Evolutionary conservation across 768 basidiomycete genomes (phyloP).

Genomic region (Naematelia aurantialba): DNA sequence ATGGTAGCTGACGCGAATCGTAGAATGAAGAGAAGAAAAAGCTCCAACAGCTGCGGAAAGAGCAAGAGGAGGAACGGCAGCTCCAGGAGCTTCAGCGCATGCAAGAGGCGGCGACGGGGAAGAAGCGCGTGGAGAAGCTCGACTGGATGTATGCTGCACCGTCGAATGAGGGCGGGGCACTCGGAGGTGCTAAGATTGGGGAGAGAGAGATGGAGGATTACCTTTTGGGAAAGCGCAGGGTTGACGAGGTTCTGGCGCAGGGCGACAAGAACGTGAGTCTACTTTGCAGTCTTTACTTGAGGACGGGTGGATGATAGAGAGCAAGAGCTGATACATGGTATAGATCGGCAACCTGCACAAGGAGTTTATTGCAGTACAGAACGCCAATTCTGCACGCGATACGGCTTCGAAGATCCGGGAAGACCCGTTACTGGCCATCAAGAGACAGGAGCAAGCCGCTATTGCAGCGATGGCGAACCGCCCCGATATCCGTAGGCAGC

Average conservation of each 20-base stretch:
- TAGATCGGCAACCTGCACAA: conserved; percentile 58
- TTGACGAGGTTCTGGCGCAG: conserved; percentile 82
- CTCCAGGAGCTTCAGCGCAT: conserved; percentile 91
- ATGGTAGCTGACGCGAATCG: conserved; percentile 22
- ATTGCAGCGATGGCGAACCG: conserved; percentile 65
- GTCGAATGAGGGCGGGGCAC: conserved; percentile 69
- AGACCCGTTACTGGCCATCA: conserved; percentile 94
- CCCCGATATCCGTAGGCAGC: conserved; percentile 42
- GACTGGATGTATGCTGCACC: conserved; percentile 99
- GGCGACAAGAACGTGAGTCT: conserved; percentile 79
- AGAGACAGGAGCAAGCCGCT: conserved; percentile 93
- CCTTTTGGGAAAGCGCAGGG: conserved; percentile 91
- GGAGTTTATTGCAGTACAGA: conserved; percentile 90
- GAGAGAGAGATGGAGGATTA: conserved; percentile 92
- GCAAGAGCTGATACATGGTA: background rate
- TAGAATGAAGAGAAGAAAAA: conserved; percentile 99
- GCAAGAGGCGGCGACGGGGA: conserved; percentile 92
- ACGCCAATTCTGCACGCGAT: conserved; percentile 84
- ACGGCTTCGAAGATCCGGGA: conserved; percentile 90
- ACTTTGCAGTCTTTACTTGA: conserved; percentile 1
- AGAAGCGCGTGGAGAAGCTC: conserved; percentile 85
- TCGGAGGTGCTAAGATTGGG: conserved; percentile 44
- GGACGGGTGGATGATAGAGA: background rate
- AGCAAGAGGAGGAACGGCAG: conserved; percentile 95
- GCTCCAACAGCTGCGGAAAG: conserved; percentile 90